Percentiles rank a stretch among this genome's conserved stretches.
Evolutionary conservation across 2,329 filamentous ascomycete species (phyloP).

Genomic region (Epicoccum nigrum): DNA sequence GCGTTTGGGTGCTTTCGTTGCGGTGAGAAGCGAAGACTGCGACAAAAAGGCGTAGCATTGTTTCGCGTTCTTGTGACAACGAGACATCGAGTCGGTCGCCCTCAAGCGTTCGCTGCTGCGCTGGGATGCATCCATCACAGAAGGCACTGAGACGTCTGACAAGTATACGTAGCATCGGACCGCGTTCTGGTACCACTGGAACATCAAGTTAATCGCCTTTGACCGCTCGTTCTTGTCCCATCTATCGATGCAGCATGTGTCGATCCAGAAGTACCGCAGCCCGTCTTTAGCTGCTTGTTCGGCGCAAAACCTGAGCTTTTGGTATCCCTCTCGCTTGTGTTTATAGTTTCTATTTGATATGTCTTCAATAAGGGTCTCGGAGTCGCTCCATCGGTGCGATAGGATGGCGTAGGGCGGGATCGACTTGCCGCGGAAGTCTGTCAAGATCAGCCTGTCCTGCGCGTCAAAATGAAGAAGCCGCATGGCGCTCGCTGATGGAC

Average conservation of each 20-base stretch:
- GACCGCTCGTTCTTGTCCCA: not conserved
- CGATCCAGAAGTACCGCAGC: constrained; percentile 22
- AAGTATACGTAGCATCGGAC: constrained; percentile 1
- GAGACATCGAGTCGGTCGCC: too few species aligned
- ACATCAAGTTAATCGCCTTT: not conserved
- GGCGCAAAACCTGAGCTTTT: constrained; percentile 29
- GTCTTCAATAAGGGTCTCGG: constrained; percentile 39
- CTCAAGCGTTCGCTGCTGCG: too few species aligned
- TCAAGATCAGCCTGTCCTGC: constrained; percentile 14
- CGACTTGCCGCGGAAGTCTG: constrained; percentile 20
- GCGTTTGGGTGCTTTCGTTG: too few species aligned
- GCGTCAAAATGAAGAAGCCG: constrained; percentile 22
- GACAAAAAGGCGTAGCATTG: too few species aligned
- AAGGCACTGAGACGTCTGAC: not conserved
- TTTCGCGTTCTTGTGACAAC: too few species aligned
- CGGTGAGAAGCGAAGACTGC: too few species aligned
- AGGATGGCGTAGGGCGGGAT: constrained; percentile 42
- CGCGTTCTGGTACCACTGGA: constrained; percentile 1
- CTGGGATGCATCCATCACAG: too few species aligned
- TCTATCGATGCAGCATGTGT: constrained; percentile 6
- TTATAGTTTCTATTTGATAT: constrained; percentile 18
- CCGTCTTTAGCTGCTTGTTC: constrained; percentile 23
- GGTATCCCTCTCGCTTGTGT: constrained; percentile 20
- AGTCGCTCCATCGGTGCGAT: constrained; percentile 42
- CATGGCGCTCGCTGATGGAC: not conserved